phyloP scores from a whole-genome alignment of 805 yeast species.

The Saturnispora silvae region DNA sequence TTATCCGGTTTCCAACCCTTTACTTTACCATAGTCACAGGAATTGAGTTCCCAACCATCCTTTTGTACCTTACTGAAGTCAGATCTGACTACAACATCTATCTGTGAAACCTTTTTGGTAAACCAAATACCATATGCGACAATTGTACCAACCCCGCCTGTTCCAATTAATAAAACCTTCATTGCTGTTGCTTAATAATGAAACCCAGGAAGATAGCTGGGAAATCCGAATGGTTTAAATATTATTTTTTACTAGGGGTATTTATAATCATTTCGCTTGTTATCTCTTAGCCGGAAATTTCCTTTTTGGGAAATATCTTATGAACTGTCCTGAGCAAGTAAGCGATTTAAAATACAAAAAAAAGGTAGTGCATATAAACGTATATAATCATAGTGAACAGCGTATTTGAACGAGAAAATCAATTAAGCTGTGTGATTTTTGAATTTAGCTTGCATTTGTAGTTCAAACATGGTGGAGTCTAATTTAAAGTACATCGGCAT shows the following conservation, averaged over 20 bases:
- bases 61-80: slow-evolving; percentile 42
- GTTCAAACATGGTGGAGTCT: slow-evolving; percentile 17
- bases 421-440: too few species aligned
- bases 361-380: too few species aligned
- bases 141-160: slow-evolving; percentile 79
- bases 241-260: too few species aligned
- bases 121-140: slow-evolving; percentile 51
- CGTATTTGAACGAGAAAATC: too few species aligned
- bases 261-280: too few species aligned
- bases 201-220: background rate
- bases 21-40: slow-evolving; percentile 50
- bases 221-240: too few species aligned
- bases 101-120: slow-evolving; percentile 35
- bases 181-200: too few species aligned
- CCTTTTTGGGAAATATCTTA: too few species aligned
- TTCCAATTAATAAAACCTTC: slow-evolving; percentile 42
- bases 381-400: too few species aligned
- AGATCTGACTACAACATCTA: slow-evolving; percentile 48
- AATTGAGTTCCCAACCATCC: slow-evolving; percentile 45
- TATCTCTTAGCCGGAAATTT: too few species aligned
- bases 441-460: slow-evolving; percentile 15
- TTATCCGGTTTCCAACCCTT: slow-evolving; percentile 43
- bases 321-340: too few species aligned
- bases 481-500: slow-evolving; percentile 17
- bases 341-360: too few species aligned